Conservation (phyloP, 2,329 filamentous ascomycete species). For the Zelopaecilomyces penicillatus region DNA sequence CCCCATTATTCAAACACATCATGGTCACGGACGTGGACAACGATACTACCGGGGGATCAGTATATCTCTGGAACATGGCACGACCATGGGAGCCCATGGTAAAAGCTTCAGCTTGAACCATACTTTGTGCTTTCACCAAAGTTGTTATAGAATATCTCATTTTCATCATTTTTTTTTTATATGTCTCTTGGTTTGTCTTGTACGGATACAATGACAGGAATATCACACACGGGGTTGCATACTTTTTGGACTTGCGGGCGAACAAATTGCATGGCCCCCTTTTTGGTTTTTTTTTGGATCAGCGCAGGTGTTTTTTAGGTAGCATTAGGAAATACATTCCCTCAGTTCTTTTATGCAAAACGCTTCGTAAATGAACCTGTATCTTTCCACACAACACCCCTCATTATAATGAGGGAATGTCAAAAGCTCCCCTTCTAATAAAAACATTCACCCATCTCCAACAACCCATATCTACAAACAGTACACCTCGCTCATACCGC, state of each 20-base stretch:
- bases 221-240: too few species aligned
- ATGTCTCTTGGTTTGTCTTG: neutral
- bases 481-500: too few species aligned
- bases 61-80: slow-evolving; percentile 34
- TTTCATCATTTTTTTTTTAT: neutral
- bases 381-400: slow-evolving; percentile 3
- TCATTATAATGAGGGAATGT: neutral
- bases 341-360: slow-evolving; percentile 1
- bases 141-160: too few species aligned
- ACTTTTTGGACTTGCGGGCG: too few species aligned
- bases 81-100: slow-evolving; percentile 36
- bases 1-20: slow-evolving; percentile 25
- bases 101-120: slow-evolving; percentile 25
- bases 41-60: slow-evolving; percentile 22
- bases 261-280: too few species aligned
- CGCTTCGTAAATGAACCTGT: slow-evolving; percentile 4
- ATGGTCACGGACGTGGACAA: slow-evolving; percentile 27
- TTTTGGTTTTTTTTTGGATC: neutral
- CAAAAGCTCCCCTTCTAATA: too few species aligned
- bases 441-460: too few species aligned
- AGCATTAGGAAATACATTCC: too few species aligned
- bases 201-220: too few species aligned
- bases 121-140: too few species aligned
- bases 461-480: too few species aligned
- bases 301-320: neutral